phyloP scores from a whole-genome alignment of 2,329 filamentous ascomycete species.

The Stemphylium lycopersici region DNA sequence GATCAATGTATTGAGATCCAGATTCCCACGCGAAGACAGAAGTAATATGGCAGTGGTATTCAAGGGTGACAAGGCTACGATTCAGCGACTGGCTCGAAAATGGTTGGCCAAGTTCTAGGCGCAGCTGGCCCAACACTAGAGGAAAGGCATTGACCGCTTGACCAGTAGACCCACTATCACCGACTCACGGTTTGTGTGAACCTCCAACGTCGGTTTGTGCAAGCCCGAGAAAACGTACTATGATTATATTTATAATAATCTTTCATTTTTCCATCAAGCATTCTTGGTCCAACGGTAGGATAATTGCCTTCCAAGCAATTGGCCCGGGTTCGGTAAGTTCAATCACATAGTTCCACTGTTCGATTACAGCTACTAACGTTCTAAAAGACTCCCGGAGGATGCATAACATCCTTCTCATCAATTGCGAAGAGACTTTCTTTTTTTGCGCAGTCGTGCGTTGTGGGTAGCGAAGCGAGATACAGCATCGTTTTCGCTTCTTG shows the following conservation, averaged over 20 bases:
- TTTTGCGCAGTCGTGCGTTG: neutral
- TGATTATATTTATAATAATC: neutral
- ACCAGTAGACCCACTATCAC: neutral
- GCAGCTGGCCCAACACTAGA: too few relatives aligned
- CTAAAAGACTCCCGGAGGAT: conserved; percentile 2
- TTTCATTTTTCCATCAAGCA: neutral
- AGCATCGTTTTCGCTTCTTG: too few relatives aligned
- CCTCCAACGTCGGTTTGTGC: too few relatives aligned
- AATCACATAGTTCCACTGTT: too few relatives aligned
- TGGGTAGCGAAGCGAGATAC: neutral
- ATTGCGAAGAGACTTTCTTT: neutral
- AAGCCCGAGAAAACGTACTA: too few relatives aligned
- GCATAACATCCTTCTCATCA: conserved; percentile 5
- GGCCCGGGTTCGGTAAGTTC: conserved; percentile 1
- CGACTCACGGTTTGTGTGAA: neutral
- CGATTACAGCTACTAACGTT: too few relatives aligned
- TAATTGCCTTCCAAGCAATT: conserved; percentile 9
- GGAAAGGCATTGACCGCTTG: neutral
- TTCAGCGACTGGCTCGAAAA: too few relatives aligned
- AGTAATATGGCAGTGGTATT: too few relatives aligned
- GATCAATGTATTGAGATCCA: too few relatives aligned
- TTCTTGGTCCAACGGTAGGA: conserved; percentile 9
- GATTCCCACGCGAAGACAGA: too few relatives aligned
- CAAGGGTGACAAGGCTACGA: too few relatives aligned
- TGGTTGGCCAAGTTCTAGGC: too few relatives aligned